Percentiles rank a stretch among this genome's conserved stretches.
These are phyloP conservation scores for Clitoria ternatea DNA, from an alignment of 306 rosid genomes.

Conservation along the genomic window DNA sequence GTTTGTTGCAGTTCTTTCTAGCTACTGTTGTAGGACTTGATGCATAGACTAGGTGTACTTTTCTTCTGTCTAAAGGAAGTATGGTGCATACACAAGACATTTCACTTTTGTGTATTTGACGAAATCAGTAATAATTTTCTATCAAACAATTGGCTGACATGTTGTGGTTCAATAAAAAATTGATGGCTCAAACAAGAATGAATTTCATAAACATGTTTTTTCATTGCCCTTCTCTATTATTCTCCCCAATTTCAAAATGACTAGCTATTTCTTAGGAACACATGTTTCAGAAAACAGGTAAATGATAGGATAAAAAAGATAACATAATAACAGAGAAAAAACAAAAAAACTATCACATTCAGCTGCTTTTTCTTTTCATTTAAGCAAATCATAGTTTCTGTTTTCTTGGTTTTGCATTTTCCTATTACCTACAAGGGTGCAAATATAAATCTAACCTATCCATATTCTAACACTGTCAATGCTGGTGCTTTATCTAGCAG, in stretches of 20 bases:
- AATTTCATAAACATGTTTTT: neutral
- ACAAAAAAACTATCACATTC: neutral
- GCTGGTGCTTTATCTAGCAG: neutral
- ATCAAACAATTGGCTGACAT: neutral
- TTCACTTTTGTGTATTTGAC: neutral
- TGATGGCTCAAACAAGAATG: neutral
- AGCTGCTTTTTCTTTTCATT: neutral
- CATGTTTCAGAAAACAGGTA: neutral
- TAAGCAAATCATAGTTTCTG: neutral
- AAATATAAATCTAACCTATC: neutral
- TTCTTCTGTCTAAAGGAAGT: no score
- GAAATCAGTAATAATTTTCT: no score
- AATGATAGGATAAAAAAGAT: neutral
- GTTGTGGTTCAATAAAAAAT: neutral
- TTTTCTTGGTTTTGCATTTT: neutral
- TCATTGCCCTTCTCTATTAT: neutral
- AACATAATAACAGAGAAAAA: neutral
- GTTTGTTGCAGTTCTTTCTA: no score
- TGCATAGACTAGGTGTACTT: no score
- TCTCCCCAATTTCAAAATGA: neutral
- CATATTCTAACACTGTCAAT: neutral
- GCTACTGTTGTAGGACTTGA: no score
- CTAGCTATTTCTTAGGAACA: neutral
- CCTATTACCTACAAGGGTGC: neutral
- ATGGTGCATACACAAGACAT: no score